phyloP scores from a whole-genome alignment of 768 basidiomycete genomes.

The Russula sp. region DNA sequence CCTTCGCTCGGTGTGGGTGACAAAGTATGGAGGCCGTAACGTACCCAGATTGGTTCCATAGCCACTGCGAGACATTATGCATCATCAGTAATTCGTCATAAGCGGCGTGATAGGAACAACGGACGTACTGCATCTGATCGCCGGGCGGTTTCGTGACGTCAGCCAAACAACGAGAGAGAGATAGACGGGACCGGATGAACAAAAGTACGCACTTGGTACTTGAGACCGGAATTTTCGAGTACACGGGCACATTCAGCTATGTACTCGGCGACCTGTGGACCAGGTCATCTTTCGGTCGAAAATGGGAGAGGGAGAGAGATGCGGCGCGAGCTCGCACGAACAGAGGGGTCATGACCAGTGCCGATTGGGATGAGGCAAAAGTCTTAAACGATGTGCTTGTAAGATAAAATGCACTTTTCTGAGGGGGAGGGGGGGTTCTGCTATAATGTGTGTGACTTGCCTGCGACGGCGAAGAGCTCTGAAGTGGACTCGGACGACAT shows the following conservation, averaged over 20 bases:
- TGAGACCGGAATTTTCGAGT: conserved; percentile 75
- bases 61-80: conserved; percentile 40
- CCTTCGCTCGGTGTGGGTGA: no score
- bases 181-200: background rate
- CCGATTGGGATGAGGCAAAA: conserved; percentile 89
- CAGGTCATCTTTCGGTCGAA: background rate
- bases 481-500: conserved; percentile 32
- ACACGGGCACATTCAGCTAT: conserved; percentile 78
- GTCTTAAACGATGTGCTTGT: conserved; percentile 39
- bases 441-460: conserved; percentile 29
- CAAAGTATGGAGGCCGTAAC: conserved; percentile 12
- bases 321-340: conserved; percentile 26
- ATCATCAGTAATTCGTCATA: background rate
- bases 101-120: background rate
- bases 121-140: conserved; percentile 59
- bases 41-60: conserved; percentile 87
- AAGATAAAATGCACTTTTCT: background rate
- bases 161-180: background rate
- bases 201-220: conserved; percentile 55
- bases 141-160: background rate
- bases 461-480: conserved; percentile 74
- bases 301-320: background rate
- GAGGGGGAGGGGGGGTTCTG: background rate
- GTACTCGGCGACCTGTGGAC: conserved; percentile 63
- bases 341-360: conserved; percentile 57